Evolutionary conservation across 495 filamentous ascomycete genomes (phyloP), one percentile per base, ranked within the genome.

Genomic region (Podospora conica): DNA sequence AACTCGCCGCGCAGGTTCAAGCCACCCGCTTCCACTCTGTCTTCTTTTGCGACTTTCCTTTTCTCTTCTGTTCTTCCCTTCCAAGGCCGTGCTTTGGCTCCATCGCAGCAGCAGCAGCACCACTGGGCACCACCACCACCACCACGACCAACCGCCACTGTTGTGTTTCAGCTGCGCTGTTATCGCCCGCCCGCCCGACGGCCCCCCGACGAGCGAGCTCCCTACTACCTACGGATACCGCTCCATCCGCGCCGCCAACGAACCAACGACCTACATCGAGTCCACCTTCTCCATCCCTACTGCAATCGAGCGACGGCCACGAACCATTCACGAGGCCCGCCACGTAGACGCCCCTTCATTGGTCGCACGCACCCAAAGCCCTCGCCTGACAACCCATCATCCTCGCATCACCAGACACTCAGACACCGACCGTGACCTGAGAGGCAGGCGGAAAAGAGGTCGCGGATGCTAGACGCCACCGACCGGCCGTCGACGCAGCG

Each of bases 401-500:
- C 59, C 20, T 48, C 28, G 40, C 59, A 23, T 21, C 27, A 21
- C 25, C 27, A 31, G 59, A 28, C 31, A 12, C 20, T 21, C 29
- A 20, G 23, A 5, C 27, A 53, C 1, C 29, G 25, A 55, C 22
- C 20, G 23, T 25, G 40, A 53, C n/a, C 40, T 25, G 48, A 33
- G 15, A 55, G 61, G 25, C 25, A 55, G 48, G 48, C 24, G 21
- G n/a, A n/a, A 48, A 48, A n/a, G 9, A 20, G 53, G 40, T 58
- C 33, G 56, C 70, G 63, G 58, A 67, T 69, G 70, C 67, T 63
- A 53, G 40, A 58, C 48, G 40, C 60, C 58, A 62, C 25, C 69
- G 69, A 62, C 65, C 71, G 60, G 66, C 64, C 56, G 68, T 70
- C 60, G 61, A 66, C 53, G 58, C 58, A 61, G 53, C 27, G 27